phyloP scores from a whole-genome alignment of 164 flowering plant genomes.

The Vitis labrusca region DNA sequence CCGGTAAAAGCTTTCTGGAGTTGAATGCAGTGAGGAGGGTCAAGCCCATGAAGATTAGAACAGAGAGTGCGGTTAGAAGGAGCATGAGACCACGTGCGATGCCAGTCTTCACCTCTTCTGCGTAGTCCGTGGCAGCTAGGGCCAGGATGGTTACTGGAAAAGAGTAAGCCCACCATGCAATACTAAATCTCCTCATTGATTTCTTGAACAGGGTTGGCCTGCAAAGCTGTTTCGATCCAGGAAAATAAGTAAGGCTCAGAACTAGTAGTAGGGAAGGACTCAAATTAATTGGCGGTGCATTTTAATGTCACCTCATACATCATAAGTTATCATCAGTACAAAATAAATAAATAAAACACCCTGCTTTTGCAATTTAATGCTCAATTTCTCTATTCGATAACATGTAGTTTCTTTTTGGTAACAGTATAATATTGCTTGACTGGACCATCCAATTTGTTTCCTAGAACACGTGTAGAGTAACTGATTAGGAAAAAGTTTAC shows the following conservation, averaged over 20 bases:
- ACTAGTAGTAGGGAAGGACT: background rate
- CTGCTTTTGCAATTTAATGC: no score
- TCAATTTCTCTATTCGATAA: no score
- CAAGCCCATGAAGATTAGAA: constrained; percentile 6
- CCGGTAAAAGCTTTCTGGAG: constrained; percentile 5
- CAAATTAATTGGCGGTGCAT: background rate
- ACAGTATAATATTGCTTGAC: no score
- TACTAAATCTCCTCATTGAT: constrained; percentile 24
- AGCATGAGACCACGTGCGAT: constrained; percentile 16
- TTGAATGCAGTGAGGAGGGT: constrained; percentile 6
- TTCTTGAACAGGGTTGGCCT: constrained; percentile 31
- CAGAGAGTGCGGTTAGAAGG: constrained; percentile 6
- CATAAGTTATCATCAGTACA: no score
- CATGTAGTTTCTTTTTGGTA: no score
- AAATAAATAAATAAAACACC: no score
- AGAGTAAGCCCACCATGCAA: constrained; percentile 38
- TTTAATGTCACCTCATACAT: no score
- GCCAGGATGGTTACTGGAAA: constrained; percentile 29
- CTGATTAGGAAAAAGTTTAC: no score
- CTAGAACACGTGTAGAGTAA: no score
- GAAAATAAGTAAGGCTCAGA: no score
- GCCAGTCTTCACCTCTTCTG: constrained; percentile 18
- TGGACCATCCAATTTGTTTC: no score
- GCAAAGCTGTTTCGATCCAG: constrained; percentile 12
- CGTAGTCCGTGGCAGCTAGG: constrained; percentile 23